phyloP scores from a whole-genome alignment of 495 filamentous ascomycete species.

The Podospora conica region DNA sequence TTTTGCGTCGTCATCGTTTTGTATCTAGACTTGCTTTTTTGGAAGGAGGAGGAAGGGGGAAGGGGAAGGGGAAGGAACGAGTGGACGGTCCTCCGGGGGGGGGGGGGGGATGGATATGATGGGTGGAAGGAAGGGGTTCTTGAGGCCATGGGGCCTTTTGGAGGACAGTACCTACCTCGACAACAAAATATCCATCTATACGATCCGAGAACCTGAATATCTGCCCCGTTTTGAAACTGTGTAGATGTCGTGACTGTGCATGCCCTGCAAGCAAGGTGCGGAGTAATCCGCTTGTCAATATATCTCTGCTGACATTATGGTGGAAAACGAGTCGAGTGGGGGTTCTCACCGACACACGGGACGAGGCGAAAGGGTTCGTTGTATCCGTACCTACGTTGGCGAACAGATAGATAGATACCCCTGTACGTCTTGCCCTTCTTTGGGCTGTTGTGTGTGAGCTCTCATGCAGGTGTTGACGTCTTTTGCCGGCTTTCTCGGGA shows the following conservation, averaged over 20 bases:
- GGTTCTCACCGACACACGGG: background rate
- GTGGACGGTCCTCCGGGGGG: conserved; percentile 7
- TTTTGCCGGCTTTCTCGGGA: background rate
- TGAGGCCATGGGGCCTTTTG: background rate
- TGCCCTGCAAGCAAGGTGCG: background rate
- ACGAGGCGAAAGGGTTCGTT: background rate
- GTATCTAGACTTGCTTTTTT: conserved; percentile 28
- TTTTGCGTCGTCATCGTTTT: conserved; percentile 13
- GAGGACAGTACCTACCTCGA: background rate
- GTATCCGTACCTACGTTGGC: no score
- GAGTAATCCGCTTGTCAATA: background rate
- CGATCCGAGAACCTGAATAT: background rate
- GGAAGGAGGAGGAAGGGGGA: conserved; percentile 24
- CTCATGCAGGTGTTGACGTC: background rate
- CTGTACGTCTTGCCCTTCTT: background rate
- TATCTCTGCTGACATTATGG: background rate
- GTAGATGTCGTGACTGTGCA: background rate
- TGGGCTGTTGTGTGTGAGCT: background rate
- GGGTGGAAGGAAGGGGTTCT: background rate
- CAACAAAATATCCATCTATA: background rate
- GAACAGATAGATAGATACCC: background rate
- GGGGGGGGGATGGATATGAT: conserved; percentile 8
- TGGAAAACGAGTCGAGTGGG: background rate
- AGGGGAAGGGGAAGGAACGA: conserved; percentile 5
- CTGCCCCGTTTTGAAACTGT: no score